These are phyloP conservation scores for Globisporangium canariense DNA, from an alignment of 352 stramenopile genomes.

Conservation along the genomic window DNA sequence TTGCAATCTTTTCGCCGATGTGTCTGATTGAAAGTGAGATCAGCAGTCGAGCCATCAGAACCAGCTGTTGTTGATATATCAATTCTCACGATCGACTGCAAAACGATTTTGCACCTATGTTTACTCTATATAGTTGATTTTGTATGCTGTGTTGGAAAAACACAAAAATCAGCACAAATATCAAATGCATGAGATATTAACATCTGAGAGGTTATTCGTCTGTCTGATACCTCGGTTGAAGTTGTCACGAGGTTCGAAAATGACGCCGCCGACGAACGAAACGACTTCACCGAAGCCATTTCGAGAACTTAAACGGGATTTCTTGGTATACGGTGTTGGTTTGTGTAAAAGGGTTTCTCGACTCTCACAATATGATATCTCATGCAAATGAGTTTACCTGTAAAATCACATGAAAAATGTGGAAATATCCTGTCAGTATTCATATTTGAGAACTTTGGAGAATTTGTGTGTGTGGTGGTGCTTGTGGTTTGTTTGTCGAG, in stretches of 20 bases:
- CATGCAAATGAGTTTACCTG: not conserved
- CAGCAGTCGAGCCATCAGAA: not conserved
- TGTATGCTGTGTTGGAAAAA: no score
- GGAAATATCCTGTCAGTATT: no score
- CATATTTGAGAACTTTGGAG: slow-evolving; percentile 5
- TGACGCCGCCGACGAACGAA: slow-evolving; percentile 58
- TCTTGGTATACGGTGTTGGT: not conserved
- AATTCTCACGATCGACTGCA: no score
- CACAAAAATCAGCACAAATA: no score
- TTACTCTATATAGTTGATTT: not conserved
- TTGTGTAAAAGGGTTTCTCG: not conserved
- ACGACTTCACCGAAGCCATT: slow-evolving; percentile 12
- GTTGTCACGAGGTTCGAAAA: slow-evolving; percentile 36
- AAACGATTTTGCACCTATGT: no score
- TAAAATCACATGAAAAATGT: not conserved
- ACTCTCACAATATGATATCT: not conserved
- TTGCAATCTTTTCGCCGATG: not conserved
- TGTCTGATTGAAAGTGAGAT: not conserved
- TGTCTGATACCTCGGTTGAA: slow-evolving; percentile 41
- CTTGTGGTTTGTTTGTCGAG: not conserved
- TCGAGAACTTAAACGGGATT: no score
- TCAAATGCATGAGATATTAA: no score
- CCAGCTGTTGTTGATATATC: not conserved
- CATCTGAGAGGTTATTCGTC: no score
- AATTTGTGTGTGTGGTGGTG: not conserved